Base-by-base conservation (phyloP, 768 basidiomycete genomes). In the Mycena vitilis region DNA sequence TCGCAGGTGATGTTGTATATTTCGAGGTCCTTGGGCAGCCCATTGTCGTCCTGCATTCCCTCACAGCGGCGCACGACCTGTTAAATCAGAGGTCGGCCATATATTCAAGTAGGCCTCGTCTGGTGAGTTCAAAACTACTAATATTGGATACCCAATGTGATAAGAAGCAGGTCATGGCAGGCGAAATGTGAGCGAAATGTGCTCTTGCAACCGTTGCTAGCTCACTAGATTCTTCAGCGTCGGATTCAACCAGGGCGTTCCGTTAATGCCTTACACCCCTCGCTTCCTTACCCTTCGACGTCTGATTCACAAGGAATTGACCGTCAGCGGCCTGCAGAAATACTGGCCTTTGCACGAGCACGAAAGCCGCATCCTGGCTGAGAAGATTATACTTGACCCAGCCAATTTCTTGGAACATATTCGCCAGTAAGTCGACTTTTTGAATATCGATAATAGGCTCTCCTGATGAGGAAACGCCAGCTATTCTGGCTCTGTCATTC, bases 401-500 rank as follows among this genome's bases (percentile, higher is more conserved):
- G 37, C 11, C 5, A 34, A 8, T 22, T 55, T 66, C 11, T 42
- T 66, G 44, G 59, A 60, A 1, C 59, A 42, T 20, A 66, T 66
- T 22, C 59, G 64, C 20, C 56, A 65, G 64, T 65, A 51, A 16
- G 36, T 51, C 30, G 30, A 2, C 2, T 4, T 25, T 25, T 45
- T 11, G 4, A 4, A 2, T 23, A 7, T 13, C 1, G 25, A n/a
- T n/a, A n/a, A n/a, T 30, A 2, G 7, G 1, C 15, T 4, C 16
- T 18, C 45, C 63, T 49, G 10, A 49, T 12, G 30, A 30, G 30
- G 30, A 30, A 30, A 30, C 23, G 42, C 5, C n/a, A 71, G 63
- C 34, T 68, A 60, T 51, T 64, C 58, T 15, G 72, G 73, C 5
- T 71, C 70, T 6, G 60, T 74, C 16, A 74, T 74, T 16, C 65